Evolutionary conservation across 495 filamentous ascomycete genomes (phyloP).

Genomic region (Penicillium ucsense): DNA sequence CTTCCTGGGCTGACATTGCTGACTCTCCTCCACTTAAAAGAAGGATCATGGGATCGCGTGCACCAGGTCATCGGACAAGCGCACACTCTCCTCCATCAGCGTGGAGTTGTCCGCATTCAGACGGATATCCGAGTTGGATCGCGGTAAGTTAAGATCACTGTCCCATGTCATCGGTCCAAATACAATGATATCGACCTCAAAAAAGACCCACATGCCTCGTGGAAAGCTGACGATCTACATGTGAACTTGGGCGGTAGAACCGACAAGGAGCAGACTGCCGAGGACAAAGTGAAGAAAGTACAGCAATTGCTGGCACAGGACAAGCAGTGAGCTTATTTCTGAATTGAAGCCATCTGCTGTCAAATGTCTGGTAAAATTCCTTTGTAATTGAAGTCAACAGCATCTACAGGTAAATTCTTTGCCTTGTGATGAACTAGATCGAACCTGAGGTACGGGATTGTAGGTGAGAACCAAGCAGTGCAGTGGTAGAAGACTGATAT

Average conservation of each 20-base stretch:
- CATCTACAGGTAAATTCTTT: too few species aligned
- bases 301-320: slow-evolving; percentile 44
- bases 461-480: too few species aligned
- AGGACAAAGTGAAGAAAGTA: slow-evolving; percentile 60
- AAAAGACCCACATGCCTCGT: neutral
- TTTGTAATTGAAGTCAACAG: too few species aligned
- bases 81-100: slow-evolving; percentile 72
- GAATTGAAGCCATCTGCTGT: too few species aligned
- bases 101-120: slow-evolving; percentile 76
- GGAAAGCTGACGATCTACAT: neutral
- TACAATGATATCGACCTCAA: neutral
- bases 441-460: too few species aligned
- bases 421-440: too few species aligned
- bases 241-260: slow-evolving; percentile 33
- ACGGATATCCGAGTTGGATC: slow-evolving; percentile 81
- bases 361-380: too few species aligned
- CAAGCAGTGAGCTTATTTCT: slow-evolving; percentile 1
- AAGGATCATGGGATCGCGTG: slow-evolving; percentile 86
- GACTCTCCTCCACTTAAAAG: slow-evolving; percentile 30
- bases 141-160: slow-evolving; percentile 42
- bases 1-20: too few species aligned
- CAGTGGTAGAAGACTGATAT: too few species aligned
- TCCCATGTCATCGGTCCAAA: neutral
- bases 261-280: slow-evolving; percentile 57
- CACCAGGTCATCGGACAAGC: slow-evolving; percentile 85